Evolutionary conservation across 2,329 filamentous ascomycete species (phyloP), one percentile per base, ranked within the genome.

Genomic region (Apiospora rasikravindrae): DNA sequence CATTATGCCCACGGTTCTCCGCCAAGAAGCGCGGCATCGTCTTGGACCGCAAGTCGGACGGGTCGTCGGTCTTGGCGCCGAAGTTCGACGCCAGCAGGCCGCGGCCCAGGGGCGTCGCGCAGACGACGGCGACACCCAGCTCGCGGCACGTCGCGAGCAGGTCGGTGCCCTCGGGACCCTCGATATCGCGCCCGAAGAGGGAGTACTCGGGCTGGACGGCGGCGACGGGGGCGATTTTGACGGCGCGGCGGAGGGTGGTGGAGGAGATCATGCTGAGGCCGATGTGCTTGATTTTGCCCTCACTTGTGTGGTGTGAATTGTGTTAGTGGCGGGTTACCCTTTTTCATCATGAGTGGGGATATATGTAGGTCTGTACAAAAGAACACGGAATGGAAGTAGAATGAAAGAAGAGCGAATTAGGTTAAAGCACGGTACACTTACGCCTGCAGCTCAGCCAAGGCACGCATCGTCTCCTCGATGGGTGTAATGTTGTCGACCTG

Each of bases 51-150:
- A 26, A n/a, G 33, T 49, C 22, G 26, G 22, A 19, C 33, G 26
- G 5, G 33, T 66, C 29, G 74, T 19, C 14, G 73, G 26, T 72
- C 73, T 75, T 19, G 26, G 57, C 14, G 26, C 44, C 67, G 14
- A 69, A 69, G 44, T 49, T 22, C 3, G 88, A 88, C 0, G 87
- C 86, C 26, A 92, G 76, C 72, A 92, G 80, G 8, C 90, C 90
- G 1, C 89, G 84, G 1, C 89, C 89, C 2, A 92, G 84, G 2
- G 90, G 90, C 16, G 85, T 86, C 79, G 90, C 91, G 1, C 88
- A 86, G 1, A 92, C 84, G 4, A 89, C 81, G 0, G 88, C 82
- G 1, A 90, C 82, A 1, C 89, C 89, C 2, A 92, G 85, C 76
- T 91, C 88, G 24, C 87, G 84, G 73, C 85, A 87, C 0, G 89